A percentile compares a stretch with the other conserved stretches of the same genome.
phyloP scores from a whole-genome alignment of 176 grass and related monocot genomes.

The Panicum miliaceum region DNA sequence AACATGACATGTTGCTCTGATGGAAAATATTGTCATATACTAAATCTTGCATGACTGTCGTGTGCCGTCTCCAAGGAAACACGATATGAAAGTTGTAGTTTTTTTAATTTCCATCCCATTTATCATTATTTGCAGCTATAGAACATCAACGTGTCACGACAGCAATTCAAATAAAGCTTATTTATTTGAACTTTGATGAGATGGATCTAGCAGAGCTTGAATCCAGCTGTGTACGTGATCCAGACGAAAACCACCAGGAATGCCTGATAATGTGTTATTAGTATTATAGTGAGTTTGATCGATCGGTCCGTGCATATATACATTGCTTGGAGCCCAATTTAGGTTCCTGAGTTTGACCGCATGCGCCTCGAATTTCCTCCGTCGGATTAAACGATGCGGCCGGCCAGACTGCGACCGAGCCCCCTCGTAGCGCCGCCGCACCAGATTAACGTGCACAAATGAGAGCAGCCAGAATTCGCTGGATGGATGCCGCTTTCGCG shows the following conservation, averaged over 20 bases:
- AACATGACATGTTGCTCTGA: too few relatives aligned
- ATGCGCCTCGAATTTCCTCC: not conserved
- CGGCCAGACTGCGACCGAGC: constrained; percentile 13
- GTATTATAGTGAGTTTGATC: too few relatives aligned
- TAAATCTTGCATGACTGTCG: too few relatives aligned
- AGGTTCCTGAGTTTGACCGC: not conserved
- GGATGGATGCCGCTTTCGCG: not conserved
- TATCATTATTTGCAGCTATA: too few relatives aligned
- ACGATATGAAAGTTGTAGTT: too few relatives aligned
- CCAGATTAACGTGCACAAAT: constrained; percentile 40
- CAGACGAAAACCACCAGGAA: not conserved
- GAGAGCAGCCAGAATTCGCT: not conserved
- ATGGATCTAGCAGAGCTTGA: not conserved
- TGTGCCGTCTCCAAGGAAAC: too few relatives aligned
- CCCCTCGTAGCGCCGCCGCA: not conserved
- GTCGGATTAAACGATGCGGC: not conserved
- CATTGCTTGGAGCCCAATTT: too few relatives aligned
- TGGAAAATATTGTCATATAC: too few relatives aligned
- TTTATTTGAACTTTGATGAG: not conserved
- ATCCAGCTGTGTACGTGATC: not conserved
- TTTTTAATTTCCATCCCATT: too few relatives aligned
- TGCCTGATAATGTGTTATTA: too few relatives aligned
- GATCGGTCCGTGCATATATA: not conserved
- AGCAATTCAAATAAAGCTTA: not conserved
- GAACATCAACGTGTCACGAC: too few relatives aligned